Conservation (phyloP, 176 grass and related monocot genomes). For the Pontederia crassipes region DNA sequence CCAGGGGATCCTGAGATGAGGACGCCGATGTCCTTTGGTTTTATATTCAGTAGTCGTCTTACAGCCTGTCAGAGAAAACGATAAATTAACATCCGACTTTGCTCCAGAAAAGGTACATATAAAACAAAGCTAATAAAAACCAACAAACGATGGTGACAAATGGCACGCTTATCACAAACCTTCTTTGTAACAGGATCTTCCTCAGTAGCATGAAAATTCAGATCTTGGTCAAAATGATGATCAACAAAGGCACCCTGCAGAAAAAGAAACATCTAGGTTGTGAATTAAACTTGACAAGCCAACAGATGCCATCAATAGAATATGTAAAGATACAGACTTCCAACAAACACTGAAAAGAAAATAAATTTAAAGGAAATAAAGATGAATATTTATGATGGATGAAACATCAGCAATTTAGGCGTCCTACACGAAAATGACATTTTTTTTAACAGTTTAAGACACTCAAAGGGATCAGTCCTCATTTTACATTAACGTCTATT, state of each 20-base stretch:
- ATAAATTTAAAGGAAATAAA: too few relatives aligned
- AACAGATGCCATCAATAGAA: background rate
- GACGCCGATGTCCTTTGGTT: constrained; percentile 72
- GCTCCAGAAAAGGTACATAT: background rate
- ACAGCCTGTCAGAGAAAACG: constrained; percentile 46
- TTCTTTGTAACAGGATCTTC: constrained; percentile 96
- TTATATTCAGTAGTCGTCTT: constrained; percentile 76
- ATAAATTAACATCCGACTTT: constrained; percentile 17
- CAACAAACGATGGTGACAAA: background rate
- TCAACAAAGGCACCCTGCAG: constrained; percentile 68
- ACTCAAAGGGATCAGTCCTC: too few relatives aligned
- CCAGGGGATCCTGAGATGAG: constrained; percentile 80
- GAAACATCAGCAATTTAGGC: too few relatives aligned
- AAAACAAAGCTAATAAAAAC: background rate
- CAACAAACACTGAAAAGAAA: too few relatives aligned
- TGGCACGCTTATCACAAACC: constrained; percentile 21
- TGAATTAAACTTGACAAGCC: background rate
- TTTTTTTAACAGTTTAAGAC: too few relatives aligned
- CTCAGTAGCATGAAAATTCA: constrained; percentile 88
- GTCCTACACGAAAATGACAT: too few relatives aligned
- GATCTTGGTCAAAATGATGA: constrained; percentile 90
- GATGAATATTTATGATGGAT: too few relatives aligned
- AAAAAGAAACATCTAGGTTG: constrained; percentile 14
- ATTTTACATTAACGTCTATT: background rate
- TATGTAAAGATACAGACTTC: background rate